These are phyloP conservation scores for Chlamydomonas sphaeroides DNA, from an alignment of 139 green algal genomes.

Conservation along the genomic window DNA sequence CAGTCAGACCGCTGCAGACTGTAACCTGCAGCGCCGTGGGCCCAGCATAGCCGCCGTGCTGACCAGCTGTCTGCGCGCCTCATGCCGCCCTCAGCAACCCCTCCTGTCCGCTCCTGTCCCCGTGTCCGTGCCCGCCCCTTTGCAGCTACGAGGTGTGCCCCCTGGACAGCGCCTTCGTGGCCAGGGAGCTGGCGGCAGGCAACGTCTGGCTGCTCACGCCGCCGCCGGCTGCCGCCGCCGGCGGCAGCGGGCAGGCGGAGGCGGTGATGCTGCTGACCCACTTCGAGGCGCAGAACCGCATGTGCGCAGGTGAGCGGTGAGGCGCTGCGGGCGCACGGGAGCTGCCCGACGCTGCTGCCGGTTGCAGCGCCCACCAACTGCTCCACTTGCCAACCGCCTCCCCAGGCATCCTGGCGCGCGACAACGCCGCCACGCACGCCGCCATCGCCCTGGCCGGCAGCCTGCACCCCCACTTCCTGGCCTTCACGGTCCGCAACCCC, in stretches of 20 bases:
- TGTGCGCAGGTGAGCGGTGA: neutral
- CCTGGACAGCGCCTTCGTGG: conserved; percentile 16
- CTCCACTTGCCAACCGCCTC: neutral
- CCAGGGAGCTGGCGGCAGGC: conserved; percentile 19
- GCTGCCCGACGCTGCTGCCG: too few species aligned
- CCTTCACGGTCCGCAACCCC: neutral
- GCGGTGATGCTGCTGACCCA: conserved; percentile 19
- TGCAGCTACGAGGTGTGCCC: conserved; percentile 23
- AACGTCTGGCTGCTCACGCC: conserved; percentile 14
- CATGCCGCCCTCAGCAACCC: too few species aligned
- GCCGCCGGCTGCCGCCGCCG: neutral
- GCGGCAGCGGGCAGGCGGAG: neutral
- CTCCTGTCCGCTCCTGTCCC: neutral
- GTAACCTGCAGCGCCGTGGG: too few species aligned
- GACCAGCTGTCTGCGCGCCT: too few species aligned
- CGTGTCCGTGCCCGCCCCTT: neutral
- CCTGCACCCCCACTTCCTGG: conserved; percentile 22
- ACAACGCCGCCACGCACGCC: conserved; percentile 1
- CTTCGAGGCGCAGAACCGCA: neutral
- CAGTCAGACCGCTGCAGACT: too few species aligned
- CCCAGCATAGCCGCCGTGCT: too few species aligned
- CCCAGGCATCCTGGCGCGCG: conserved; percentile 21
- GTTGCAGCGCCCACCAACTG: too few species aligned
- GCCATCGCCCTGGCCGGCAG: neutral
- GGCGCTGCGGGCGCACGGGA: too few species aligned